A percentile compares a stretch with the other conserved stretches of the same genome.
Conservation (phyloP, 2,329 filamentous ascomycete genomes). For the Ustulina deusta region DNA sequence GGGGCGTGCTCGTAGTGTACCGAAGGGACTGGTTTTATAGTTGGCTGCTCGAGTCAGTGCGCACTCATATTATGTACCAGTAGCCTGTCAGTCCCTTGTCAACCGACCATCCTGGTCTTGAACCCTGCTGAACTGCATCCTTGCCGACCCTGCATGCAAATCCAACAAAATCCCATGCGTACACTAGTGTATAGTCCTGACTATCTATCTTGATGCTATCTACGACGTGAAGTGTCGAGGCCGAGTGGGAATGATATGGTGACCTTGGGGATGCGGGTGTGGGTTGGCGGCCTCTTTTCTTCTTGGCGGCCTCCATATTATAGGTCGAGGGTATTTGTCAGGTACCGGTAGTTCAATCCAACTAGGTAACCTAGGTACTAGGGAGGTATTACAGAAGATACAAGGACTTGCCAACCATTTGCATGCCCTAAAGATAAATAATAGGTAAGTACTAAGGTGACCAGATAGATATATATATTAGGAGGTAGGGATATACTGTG, state of each 20-base stretch:
- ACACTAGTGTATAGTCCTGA: not conserved
- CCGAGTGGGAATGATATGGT: not conserved
- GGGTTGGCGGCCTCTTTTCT: constrained; percentile 11
- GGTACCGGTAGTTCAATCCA: not conserved
- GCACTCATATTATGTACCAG: no score
- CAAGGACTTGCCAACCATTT: no score
- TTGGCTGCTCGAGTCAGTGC: no score
- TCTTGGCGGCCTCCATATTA: not conserved
- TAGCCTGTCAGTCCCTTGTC: not conserved
- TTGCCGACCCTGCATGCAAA: constrained; percentile 5
- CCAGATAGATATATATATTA: no score
- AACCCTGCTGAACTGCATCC: constrained; percentile 11
- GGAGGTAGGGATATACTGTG: no score
- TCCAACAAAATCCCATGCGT: not conserved
- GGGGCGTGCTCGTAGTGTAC: constrained; percentile 12
- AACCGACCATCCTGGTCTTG: not conserved
- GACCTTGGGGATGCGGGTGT: not conserved
- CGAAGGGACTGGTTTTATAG: no score
- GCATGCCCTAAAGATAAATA: no score
- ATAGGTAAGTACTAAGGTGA: no score
- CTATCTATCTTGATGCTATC: not conserved
- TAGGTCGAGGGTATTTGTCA: not conserved
- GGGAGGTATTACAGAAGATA: not conserved
- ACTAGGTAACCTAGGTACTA: not conserved
- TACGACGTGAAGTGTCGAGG: not conserved